Evolutionary conservation across 1,284 basidiomycete genomes (phyloP).

Genomic region (Ustilago sp.): DNA sequence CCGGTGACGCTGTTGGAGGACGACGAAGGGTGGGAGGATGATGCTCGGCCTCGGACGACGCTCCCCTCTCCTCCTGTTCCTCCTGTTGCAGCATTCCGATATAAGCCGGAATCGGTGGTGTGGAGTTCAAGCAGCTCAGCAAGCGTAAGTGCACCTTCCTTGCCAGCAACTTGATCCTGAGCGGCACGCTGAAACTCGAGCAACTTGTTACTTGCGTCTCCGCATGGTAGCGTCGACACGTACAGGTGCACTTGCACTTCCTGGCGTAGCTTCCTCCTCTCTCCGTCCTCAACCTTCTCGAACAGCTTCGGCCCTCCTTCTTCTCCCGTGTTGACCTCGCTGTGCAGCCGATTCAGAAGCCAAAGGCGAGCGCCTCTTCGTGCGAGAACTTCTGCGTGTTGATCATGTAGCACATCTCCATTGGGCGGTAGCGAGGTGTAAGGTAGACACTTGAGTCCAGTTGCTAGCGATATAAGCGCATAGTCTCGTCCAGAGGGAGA

Average conservation of each 20-base stretch:
- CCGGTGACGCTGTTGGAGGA: not conserved
- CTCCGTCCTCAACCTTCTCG: not conserved
- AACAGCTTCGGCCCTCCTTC: conserved; percentile 4
- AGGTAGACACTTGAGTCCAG: conserved; percentile 89
- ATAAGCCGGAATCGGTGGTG: not conserved
- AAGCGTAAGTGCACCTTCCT: not conserved
- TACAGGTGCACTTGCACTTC: conserved; percentile 79
- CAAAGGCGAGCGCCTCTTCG: conserved; percentile 83
- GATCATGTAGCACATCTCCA: conserved; percentile 89
- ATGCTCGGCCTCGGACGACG: conserved; percentile 29
- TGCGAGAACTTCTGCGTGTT: conserved; percentile 89
- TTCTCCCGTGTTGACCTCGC: conserved; percentile 51
- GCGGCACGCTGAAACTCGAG: conserved; percentile 41
- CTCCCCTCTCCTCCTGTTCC: not conserved
- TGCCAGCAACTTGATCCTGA: conserved; percentile 25
- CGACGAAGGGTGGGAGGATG: conserved; percentile 1
- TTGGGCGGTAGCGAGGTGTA: conserved; percentile 74
- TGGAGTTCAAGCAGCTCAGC: conserved; percentile 16
- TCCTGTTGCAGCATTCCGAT: not conserved
- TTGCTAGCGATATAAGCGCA: conserved; percentile 76
- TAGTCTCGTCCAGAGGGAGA: conserved; percentile 9
- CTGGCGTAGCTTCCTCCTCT: conserved; percentile 73
- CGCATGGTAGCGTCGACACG: conserved; percentile 87
- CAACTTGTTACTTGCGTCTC: conserved; percentile 33
- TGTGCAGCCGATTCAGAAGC: conserved; percentile 78